These are phyloP conservation scores for Amaranthus palmeri DNA, from an alignment of 148 eudicot genomes.

Conservation along the genomic window DNA sequence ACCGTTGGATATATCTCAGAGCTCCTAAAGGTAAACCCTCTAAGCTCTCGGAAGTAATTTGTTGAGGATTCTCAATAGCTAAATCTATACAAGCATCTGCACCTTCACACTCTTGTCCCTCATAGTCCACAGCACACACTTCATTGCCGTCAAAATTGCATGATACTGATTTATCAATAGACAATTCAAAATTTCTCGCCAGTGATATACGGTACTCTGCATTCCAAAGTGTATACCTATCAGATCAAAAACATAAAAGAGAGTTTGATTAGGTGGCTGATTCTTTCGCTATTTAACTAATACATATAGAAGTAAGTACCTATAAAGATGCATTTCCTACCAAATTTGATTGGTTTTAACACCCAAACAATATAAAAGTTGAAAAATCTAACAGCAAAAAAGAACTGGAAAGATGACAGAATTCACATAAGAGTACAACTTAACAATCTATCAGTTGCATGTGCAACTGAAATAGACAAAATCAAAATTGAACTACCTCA, in stretches of 20 bases:
- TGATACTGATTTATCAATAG: constrained; percentile 31
- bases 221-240: constrained; percentile 86
- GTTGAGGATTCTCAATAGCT: constrained; percentile 31
- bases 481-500: background rate
- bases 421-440: background rate
- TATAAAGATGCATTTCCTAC: background rate
- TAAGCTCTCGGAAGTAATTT: constrained; percentile 32
- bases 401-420: background rate
- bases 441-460: background rate
- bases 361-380: background rate
- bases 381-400: background rate
- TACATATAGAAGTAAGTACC: background rate
- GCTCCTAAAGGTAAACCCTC: constrained; percentile 52
- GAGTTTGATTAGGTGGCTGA: background rate
- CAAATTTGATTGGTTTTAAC: background rate
- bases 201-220: constrained; percentile 78
- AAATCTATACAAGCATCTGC: constrained; percentile 20
- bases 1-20: constrained; percentile 51
- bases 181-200: constrained; percentile 66
- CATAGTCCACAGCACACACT: constrained; percentile 25
- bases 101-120: constrained; percentile 28
- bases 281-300: background rate
- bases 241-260: background rate
- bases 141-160: constrained; percentile 23
- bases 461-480: background rate